Percentiles rank a stretch among this genome's conserved stretches.
Evolutionary conservation across 345 rosid genomes (phyloP).

Genomic region (Salix udensis): DNA sequence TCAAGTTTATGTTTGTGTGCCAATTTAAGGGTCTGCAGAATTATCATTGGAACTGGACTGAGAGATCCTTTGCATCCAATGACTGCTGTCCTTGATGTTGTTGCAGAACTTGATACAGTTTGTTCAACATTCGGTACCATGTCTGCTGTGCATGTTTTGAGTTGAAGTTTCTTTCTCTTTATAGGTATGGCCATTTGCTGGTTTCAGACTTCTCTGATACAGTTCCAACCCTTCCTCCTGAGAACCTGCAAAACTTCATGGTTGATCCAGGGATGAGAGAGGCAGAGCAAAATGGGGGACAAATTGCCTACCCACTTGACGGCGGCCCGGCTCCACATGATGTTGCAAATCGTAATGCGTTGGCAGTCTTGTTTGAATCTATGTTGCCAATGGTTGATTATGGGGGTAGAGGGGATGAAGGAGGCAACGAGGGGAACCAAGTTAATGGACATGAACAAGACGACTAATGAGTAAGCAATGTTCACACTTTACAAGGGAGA

Average conservation of each 20-base stretch:
- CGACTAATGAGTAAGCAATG: slow-evolving; percentile 11
- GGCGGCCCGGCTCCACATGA: slow-evolving; percentile 40
- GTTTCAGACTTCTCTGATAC: slow-evolving; percentile 76
- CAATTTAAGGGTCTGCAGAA: background rate
- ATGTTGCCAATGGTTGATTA: slow-evolving; percentile 74
- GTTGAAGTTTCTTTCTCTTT: background rate
- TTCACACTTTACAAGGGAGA: background rate
- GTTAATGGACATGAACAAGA: slow-evolving; percentile 34
- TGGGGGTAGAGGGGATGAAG: slow-evolving; percentile 38
- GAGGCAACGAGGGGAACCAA: slow-evolving; percentile 36
- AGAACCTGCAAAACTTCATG: slow-evolving; percentile 71
- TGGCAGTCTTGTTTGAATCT: slow-evolving; percentile 67
- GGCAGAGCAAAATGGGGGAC: slow-evolving; percentile 33
- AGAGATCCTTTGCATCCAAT: background rate
- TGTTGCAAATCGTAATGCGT: slow-evolving; percentile 51
- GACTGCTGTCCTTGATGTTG: background rate
- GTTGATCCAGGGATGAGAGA: slow-evolving; percentile 55
- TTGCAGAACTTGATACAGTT: background rate
- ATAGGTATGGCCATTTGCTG: slow-evolving; percentile 46
- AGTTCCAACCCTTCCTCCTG: slow-evolving; percentile 71
- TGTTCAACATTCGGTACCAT: background rate
- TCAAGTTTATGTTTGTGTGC: background rate
- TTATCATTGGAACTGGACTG: background rate
- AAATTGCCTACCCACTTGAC: slow-evolving; percentile 31
- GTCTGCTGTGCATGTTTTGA: background rate